A percentile compares a stretch with the other conserved stretches of the same genome.
Evolutionary conservation across 1,139 yeast genomes (phyloP).

Genomic region (Pichia kudriavzevii): DNA sequence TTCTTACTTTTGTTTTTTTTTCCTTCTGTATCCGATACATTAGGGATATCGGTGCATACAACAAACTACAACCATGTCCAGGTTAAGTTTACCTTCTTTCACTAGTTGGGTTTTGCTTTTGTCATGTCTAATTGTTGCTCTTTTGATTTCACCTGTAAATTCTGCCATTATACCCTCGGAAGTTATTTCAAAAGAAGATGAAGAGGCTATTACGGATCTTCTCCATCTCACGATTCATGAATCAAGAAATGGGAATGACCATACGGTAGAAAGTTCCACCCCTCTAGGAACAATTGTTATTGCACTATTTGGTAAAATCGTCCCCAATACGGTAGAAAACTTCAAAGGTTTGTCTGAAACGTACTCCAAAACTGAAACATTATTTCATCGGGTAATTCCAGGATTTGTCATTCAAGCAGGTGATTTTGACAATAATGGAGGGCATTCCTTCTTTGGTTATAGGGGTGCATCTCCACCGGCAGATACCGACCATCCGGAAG

Average conservation of each 20-base stretch:
- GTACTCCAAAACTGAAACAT: slow-evolving; percentile 44
- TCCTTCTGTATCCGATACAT: too few relatives aligned
- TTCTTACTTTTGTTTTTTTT: too few relatives aligned
- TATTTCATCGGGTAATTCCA: slow-evolving; percentile 72
- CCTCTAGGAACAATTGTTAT: slow-evolving; percentile 55
- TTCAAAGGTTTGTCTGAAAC: slow-evolving; percentile 61
- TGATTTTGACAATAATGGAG: slow-evolving; percentile 71
- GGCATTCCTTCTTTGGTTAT: slow-evolving; percentile 67
- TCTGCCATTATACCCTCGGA: too few relatives aligned
- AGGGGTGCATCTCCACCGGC: slow-evolving; percentile 32
- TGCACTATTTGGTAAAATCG: slow-evolving; percentile 67
- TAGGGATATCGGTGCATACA: too few relatives aligned
- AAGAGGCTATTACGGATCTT: slow-evolving; percentile 54
- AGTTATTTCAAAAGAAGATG: too few relatives aligned
- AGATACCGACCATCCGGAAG: slow-evolving; percentile 3
- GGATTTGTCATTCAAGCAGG: slow-evolving; percentile 82
- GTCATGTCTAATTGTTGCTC: too few relatives aligned
- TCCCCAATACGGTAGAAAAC: slow-evolving; percentile 67
- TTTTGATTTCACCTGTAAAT: too few relatives aligned
- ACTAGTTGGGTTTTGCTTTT: too few relatives aligned
- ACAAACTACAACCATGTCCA: too few relatives aligned
- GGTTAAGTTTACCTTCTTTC: too few relatives aligned
- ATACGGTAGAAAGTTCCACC: slow-evolving; percentile 23
- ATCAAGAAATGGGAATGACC: slow-evolving; percentile 29
- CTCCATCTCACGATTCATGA: slow-evolving; percentile 57